phyloP scores from a whole-genome alignment of 495 filamentous ascomycete genomes.

The Neurospora sp. region DNA sequence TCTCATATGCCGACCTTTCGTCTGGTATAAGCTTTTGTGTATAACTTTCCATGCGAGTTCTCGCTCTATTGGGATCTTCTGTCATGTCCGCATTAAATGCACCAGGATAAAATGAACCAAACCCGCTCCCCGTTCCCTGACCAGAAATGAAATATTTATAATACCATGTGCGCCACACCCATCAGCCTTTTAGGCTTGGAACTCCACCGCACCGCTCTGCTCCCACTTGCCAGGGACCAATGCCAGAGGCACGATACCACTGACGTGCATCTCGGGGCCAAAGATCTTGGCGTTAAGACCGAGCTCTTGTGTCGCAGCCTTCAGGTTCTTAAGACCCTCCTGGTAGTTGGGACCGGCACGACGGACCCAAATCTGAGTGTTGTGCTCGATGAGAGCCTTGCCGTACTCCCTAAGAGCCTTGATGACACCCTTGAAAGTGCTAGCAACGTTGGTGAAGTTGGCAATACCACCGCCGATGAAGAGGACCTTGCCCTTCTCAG shows the following conservation, averaged over 20 bases:
- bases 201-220: constrained; percentile 43
- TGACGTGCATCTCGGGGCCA: constrained; percentile 88
- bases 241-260: constrained; percentile 54
- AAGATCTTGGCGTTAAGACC: constrained; percentile 93
- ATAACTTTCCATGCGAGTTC: not conserved
- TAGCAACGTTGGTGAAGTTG: constrained; percentile 98
- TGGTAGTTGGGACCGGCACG: constrained; percentile 99
- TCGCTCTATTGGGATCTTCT: not conserved
- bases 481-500: constrained; percentile 89
- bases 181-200: constrained; percentile 34
- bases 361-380: constrained; percentile 98
- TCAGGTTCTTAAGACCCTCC: constrained; percentile 99
- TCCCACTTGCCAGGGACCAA: constrained; percentile 47
- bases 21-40: not conserved
- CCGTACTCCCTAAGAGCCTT: constrained; percentile 89
- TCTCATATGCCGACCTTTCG: not conserved
- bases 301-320: constrained; percentile 86
- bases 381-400: constrained; percentile 82
- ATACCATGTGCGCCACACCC: not conserved
- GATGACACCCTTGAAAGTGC: constrained; percentile 99
- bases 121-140: constrained; percentile 1
- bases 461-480: constrained; percentile 99
- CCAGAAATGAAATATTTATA: constrained; percentile 4
- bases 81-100: constrained; percentile 1
- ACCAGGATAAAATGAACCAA: not conserved